These are phyloP conservation scores for Zychaea mexicana DNA, from an alignment of 371 early-diverging fungal genomes.

Conservation along the genomic window DNA sequence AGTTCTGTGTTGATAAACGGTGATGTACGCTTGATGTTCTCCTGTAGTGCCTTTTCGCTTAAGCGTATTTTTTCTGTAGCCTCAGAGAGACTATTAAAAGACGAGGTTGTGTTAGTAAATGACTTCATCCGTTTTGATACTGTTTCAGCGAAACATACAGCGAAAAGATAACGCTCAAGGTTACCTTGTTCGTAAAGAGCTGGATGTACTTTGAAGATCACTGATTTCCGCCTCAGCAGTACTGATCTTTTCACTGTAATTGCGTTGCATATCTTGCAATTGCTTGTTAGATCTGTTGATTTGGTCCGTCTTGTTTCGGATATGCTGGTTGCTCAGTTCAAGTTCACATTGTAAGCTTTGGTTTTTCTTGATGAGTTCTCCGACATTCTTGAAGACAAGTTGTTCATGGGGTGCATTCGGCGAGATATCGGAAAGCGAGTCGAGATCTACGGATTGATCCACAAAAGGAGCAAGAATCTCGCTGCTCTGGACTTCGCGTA, in stretches of 20 bases:
- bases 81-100: neutral
- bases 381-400: conserved; percentile 23
- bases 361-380: conserved; percentile 21
- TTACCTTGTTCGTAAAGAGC: too few relatives aligned
- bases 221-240: too few relatives aligned
- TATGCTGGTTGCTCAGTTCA: conserved; percentile 1
- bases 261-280: too few relatives aligned
- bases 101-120: too few relatives aligned
- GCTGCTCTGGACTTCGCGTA: conserved; percentile 21
- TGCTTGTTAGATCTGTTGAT: neutral
- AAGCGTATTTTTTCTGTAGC: neutral
- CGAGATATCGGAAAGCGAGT: conserved; percentile 4
- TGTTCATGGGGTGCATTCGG: conserved; percentile 17
- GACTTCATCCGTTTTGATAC: neutral
- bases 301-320: neutral
- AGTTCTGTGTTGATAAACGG: neutral
- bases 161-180: too few relatives aligned
- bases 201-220: too few relatives aligned
- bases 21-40: neutral
- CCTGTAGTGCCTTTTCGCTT: neutral
- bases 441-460: conserved; percentile 16
- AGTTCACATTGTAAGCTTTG: conserved; percentile 16
- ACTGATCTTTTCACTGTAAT: too few relatives aligned
- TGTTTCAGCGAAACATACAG: neutral
- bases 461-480: conserved; percentile 11